These are phyloP conservation scores for Lepraria neglecta DNA, from an alignment of 495 filamentous ascomycete species.

Conservation along the genomic window DNA sequence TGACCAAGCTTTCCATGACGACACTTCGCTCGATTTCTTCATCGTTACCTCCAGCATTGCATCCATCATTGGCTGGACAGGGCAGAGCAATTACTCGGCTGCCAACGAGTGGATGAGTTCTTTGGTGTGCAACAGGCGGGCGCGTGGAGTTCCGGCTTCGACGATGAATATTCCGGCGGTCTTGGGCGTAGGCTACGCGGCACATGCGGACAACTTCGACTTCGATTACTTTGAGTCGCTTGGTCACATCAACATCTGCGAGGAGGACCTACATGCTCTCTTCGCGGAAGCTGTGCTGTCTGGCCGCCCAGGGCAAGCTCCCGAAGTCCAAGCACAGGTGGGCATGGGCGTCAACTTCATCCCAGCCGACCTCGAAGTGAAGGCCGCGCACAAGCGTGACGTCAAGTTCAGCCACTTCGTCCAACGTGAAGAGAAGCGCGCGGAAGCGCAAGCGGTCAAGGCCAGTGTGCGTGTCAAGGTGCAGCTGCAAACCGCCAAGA, in stretches of 20 bases:
- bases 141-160: constrained; percentile 25
- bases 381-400: constrained; percentile 2
- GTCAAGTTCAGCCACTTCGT: constrained; percentile 1
- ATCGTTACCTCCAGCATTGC: constrained; percentile 51
- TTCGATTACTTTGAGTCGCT: background rate
- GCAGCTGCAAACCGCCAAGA: constrained; percentile 1
- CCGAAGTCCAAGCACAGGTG: constrained; percentile 7
- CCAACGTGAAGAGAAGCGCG: constrained; percentile 1
- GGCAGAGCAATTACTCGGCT: constrained; percentile 55
- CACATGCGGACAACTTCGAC: constrained; percentile 1
- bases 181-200: constrained; percentile 50
- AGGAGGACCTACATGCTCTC: background rate
- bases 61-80: constrained; percentile 45
- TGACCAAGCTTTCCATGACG: constrained; percentile 29
- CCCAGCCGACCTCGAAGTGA: constrained; percentile 5
- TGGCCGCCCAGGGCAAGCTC: background rate
- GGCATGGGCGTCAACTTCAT: constrained; percentile 6
- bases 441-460: background rate
- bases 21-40: constrained; percentile 52
- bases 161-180: constrained; percentile 40
- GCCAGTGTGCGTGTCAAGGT: background rate
- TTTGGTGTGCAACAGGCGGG: constrained; percentile 31
- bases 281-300: constrained; percentile 1
- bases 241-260: background rate
- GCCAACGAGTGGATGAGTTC: constrained; percentile 49